Conservation (phyloP, 352 stramenopile genomes). For the Thalassiosira livingstoniorum region DNA sequence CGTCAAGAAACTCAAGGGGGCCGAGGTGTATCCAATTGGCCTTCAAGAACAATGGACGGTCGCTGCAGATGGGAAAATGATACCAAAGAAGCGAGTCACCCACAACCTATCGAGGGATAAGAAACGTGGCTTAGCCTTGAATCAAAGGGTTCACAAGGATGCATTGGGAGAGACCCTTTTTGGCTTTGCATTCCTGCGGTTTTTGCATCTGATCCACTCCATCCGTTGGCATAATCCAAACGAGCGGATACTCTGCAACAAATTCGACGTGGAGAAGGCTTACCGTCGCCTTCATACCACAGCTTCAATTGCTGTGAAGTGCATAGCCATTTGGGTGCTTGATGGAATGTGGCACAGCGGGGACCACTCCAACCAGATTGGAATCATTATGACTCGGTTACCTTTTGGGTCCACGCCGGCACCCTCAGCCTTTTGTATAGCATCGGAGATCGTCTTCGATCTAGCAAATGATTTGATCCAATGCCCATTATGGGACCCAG, state of each 20-base stretch:
- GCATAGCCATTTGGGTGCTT: background rate
- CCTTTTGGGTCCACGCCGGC: background rate
- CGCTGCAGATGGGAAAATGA: conserved; percentile 4
- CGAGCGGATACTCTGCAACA: conserved; percentile 11
- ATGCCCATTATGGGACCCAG: background rate
- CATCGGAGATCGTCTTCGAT: background rate
- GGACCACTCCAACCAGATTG: background rate
- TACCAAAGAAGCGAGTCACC: conserved; percentile 28
- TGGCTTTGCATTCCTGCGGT: background rate
- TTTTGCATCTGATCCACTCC: background rate
- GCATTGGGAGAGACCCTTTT: background rate
- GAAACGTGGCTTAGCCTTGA: conserved; percentile 3
- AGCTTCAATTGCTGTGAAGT: background rate
- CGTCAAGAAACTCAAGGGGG: background rate
- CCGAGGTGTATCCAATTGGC: conserved; percentile 3
- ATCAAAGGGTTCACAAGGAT: conserved; percentile 5
- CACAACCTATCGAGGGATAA: conserved; percentile 15
- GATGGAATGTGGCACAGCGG: background rate
- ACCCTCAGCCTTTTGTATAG: background rate
- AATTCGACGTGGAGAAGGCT: conserved; percentile 24
- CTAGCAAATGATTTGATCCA: background rate
- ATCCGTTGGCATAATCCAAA: conserved; percentile 10
- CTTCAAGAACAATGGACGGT: conserved; percentile 9
- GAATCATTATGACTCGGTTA: background rate
- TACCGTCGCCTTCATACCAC: conserved; percentile 12